Evolutionary conservation across 2,329 filamentous ascomycete genomes (phyloP).

Genomic region (Trichophyton schoenleinii): DNA sequence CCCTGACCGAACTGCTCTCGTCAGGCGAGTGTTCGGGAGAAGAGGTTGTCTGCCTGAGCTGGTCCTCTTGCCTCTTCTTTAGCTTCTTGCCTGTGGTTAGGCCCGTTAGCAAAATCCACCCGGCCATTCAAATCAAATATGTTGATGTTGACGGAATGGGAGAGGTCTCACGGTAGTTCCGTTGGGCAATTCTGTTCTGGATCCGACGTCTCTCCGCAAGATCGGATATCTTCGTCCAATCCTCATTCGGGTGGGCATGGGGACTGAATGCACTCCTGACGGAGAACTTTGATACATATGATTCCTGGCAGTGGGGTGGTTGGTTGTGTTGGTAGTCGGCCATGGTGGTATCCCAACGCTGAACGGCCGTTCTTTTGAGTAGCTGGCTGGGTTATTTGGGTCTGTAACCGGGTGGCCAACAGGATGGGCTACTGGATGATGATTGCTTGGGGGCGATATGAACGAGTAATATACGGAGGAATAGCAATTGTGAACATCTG

Average conservation of each 20-base stretch:
- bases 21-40: slow-evolving; percentile 48
- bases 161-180: slow-evolving; percentile 4
- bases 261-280: slow-evolving; percentile 92
- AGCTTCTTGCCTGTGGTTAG: slow-evolving; percentile 47
- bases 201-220: slow-evolving; percentile 43
- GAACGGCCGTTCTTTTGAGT: background rate
- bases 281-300: slow-evolving; percentile 48
- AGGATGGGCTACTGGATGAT: too few relatives aligned
- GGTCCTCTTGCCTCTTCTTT: slow-evolving; percentile 54
- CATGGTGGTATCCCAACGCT: background rate
- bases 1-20: slow-evolving; percentile 16
- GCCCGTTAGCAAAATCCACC: background rate
- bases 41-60: slow-evolving; percentile 49
- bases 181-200: slow-evolving; percentile 7
- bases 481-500: background rate
- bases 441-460: too few relatives aligned
- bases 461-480: background rate
- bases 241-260: slow-evolving; percentile 88
- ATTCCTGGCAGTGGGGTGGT: slow-evolving; percentile 5
- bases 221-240: slow-evolving; percentile 98
- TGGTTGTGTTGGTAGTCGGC: background rate
- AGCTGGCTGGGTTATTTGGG: too few relatives aligned
- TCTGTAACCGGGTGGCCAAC: too few relatives aligned
- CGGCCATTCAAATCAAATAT: background rate
- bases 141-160: too few relatives aligned